Conservation (phyloP, 2,329 filamentous ascomycete genomes). For the Amylocarpus encephaloides region DNA sequence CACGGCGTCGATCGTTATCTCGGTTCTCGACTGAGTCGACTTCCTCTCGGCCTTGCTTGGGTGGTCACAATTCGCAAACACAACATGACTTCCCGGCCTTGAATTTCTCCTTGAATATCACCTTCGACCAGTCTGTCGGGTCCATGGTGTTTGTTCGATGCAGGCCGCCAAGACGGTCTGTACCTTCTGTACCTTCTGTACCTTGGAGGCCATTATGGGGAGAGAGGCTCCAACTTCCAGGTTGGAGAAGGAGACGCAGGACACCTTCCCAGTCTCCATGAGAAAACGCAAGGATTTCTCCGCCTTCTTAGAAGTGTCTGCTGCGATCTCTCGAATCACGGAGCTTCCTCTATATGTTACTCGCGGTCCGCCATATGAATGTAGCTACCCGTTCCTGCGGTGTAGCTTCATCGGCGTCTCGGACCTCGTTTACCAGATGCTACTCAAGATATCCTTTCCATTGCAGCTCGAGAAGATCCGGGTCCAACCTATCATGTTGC, state of each 20-base stretch:
- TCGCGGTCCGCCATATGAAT: slow-evolving; percentile 22
- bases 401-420: slow-evolving; percentile 23
- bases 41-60: no score
- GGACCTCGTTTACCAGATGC: slow-evolving; percentile 19
- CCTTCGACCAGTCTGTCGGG: slow-evolving; percentile 21
- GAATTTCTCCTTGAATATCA: slow-evolving; percentile 1
- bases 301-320: slow-evolving; percentile 10
- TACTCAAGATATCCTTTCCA: slow-evolving; percentile 12
- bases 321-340: slow-evolving; percentile 19
- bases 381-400: slow-evolving; percentile 28
- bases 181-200: slow-evolving; percentile 10
- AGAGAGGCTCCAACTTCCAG: slow-evolving; percentile 3
- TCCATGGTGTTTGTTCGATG: slow-evolving; percentile 8
- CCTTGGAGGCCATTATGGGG: slow-evolving; percentile 18
- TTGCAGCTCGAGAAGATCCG: slow-evolving; percentile 12
- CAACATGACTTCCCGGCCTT: not conserved
- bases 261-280: slow-evolving; percentile 5
- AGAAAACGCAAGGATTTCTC: slow-evolving; percentile 11
- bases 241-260: slow-evolving; percentile 17
- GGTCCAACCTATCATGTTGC: slow-evolving; percentile 18
- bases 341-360: slow-evolving; percentile 18
- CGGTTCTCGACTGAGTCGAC: no score
- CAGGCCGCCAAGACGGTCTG: slow-evolving; percentile 22
- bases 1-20: no score
- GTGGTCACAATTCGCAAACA: no score